Evolutionary conservation across 495 filamentous ascomycete species (phyloP).

Genomic region (Cercophora sp.): DNA sequence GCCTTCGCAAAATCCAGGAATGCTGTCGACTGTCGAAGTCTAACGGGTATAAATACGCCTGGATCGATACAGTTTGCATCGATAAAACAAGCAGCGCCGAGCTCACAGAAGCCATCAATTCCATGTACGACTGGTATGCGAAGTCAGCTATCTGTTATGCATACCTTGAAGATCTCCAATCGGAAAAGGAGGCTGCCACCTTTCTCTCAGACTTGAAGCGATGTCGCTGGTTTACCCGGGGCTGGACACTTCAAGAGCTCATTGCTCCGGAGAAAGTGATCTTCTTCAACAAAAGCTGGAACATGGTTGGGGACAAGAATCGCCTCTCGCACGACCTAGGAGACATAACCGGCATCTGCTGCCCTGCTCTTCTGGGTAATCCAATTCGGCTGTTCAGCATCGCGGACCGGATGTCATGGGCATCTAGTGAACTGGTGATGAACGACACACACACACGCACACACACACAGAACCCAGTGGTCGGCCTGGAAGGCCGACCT

Average conservation of each 20-base stretch:
- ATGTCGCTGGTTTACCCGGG: slow-evolving; percentile 42
- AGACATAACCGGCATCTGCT: too few relatives aligned
- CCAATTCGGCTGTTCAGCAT: too few relatives aligned
- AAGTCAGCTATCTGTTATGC: slow-evolving; percentile 22
- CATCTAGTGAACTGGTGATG: too few relatives aligned
- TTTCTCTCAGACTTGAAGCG: not conserved
- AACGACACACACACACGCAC: too few relatives aligned
- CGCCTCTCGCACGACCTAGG: too few relatives aligned
- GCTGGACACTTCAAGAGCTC: slow-evolving; percentile 45
- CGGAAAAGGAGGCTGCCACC: not conserved
- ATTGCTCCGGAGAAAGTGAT: slow-evolving; percentile 27
- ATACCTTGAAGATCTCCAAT: slow-evolving; percentile 20
- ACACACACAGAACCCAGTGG: too few relatives aligned
- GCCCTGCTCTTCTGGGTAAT: too few relatives aligned
- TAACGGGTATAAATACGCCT: slow-evolving; percentile 22
- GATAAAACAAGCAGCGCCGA: slow-evolving; percentile 36
- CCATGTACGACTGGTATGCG: slow-evolving; percentile 35
- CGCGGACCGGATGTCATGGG: too few relatives aligned
- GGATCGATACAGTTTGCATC: slow-evolving; percentile 35
- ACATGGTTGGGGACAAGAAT: not conserved
- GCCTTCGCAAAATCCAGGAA: slow-evolving; percentile 17
- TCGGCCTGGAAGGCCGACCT: too few relatives aligned
- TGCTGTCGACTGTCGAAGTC: slow-evolving; percentile 10
- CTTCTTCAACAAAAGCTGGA: not conserved
- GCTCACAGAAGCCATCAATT: slow-evolving; percentile 40